Conservation (phyloP, 2,329 filamentous ascomycete species). For the Juglanconis oblonga region DNA sequence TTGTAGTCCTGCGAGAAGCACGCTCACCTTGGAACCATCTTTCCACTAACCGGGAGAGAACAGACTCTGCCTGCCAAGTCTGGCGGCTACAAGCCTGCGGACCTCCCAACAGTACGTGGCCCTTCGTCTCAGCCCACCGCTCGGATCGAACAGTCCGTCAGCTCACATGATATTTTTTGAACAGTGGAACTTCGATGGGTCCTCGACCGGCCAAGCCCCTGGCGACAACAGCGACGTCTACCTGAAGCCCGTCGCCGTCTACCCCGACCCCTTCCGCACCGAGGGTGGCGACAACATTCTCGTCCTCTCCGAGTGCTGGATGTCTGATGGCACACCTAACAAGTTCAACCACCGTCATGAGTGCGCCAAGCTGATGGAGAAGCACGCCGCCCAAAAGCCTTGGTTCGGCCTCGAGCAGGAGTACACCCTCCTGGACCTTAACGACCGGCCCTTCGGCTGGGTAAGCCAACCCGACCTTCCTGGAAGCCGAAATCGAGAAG, state of each 20-base stretch:
- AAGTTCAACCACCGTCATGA: constrained; percentile 98
- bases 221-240: constrained; percentile 98
- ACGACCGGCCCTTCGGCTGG: constrained; percentile 91
- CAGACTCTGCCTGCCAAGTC: constrained; percentile 51
- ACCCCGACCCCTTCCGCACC: constrained; percentile 68
- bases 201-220: constrained; percentile 71
- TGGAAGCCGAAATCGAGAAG: neutral
- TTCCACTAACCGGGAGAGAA: constrained; percentile 6
- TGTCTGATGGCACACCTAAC: constrained; percentile 91
- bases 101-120: constrained; percentile 39
- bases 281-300: constrained; percentile 79
- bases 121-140: neutral
- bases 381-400: constrained; percentile 76
- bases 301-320: constrained; percentile 93
- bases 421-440: constrained; percentile 86
- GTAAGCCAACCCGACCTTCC: constrained; percentile 3
- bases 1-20: constrained; percentile 5
- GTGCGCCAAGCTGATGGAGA: constrained; percentile 83
- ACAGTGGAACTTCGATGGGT: constrained; percentile 51
- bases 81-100: constrained; percentile 42
- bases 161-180: neutral
- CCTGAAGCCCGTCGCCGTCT: constrained; percentile 85
- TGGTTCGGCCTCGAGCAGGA: constrained; percentile 99
- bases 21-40: constrained; percentile 21
- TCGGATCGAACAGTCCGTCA: neutral